Base-by-base conservation (phyloP, 176 grass and related monocot genomes). In the Calamus simplicifolius region DNA sequence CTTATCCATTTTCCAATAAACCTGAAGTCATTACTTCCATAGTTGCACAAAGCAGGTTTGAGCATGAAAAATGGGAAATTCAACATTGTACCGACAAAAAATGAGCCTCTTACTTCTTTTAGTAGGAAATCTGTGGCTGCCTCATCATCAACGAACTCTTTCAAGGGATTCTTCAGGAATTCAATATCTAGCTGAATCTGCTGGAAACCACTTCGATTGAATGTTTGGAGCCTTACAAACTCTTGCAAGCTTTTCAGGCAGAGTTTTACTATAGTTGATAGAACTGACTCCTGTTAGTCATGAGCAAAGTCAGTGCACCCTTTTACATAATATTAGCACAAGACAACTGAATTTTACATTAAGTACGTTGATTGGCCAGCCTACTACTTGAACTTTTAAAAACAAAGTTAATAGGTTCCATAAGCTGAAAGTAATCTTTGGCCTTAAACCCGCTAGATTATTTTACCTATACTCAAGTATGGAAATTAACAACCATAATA, bases 161-260 rank as follows among this genome's bases (percentile, higher is more conserved):
- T 98, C 72, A 98, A 77, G 53, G 88, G 83, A 56, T 57, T 75
- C 85, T 98, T 98, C 50, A 98, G 79, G 73, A 82, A 98, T 77
- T 98, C 94, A 66, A 87, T 85, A 83, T 98, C 94, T 70, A 98
- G 65, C 72, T 98, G 94, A 85, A 98, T 98, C 76, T 98, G 94
- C 73, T 98, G 94, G 79, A 84, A 98, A 66, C 94, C 94, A 68
- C 87, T 98, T 78, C 94, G 79, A 66, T 98, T 98, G 72, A 92
- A 89, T 27, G 94, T 98, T 61, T 98, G 94, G 75, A 98, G 79
- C 64, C 94, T 79, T 25, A 98, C 94, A 85, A 86, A 93, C 75
- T 98, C 94, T 82, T 98, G 94, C 70, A 89, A 89, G 64, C 94
- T 98, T 85, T 98, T 98, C 59, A 98, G 66, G 69, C 81, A 92